Evolutionary conservation across 257 asterid species (phyloP).

Genomic region (Solanum infundibuliforme): DNA sequence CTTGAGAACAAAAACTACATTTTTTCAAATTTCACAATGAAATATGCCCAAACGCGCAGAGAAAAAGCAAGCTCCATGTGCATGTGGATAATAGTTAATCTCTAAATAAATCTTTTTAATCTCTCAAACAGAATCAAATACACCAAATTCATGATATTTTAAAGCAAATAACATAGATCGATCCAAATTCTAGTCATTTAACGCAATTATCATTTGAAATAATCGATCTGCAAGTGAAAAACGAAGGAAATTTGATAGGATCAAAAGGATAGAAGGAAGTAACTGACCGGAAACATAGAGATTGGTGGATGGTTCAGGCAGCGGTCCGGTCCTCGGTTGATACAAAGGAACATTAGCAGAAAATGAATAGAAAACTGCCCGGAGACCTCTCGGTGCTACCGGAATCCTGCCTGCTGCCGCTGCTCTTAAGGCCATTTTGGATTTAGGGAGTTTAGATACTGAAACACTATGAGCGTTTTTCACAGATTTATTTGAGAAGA

Average conservation of each 20-base stretch:
- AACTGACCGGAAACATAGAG: slow-evolving; percentile 68
- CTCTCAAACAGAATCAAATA: not conserved
- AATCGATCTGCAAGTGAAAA: not conserved
- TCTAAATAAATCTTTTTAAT: no score
- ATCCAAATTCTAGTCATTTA: not conserved
- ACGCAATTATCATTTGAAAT: not conserved
- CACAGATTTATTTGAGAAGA: no score
- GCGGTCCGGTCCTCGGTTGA: slow-evolving; percentile 40
- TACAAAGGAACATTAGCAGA: slow-evolving; percentile 45
- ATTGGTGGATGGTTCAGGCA: slow-evolving; percentile 73
- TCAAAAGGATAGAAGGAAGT: not conserved
- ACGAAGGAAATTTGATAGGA: not conserved
- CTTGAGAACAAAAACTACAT: not conserved
- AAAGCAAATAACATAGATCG: not conserved
- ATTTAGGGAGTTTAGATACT: not conserved
- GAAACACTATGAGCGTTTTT: not conserved
- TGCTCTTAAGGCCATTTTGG: slow-evolving; percentile 54
- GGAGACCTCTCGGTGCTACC: slow-evolving; percentile 25
- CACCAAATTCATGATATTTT: not conserved
- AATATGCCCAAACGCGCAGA: not conserved
- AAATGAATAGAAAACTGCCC: slow-evolving; percentile 30
- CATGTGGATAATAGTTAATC: no score
- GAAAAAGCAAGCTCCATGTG: no score
- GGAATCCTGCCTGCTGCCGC: slow-evolving; percentile 26
- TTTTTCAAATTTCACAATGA: not conserved